Base-by-base conservation (phyloP, 73 alveolate genomes). In the Symbiodinium natans region DNA sequence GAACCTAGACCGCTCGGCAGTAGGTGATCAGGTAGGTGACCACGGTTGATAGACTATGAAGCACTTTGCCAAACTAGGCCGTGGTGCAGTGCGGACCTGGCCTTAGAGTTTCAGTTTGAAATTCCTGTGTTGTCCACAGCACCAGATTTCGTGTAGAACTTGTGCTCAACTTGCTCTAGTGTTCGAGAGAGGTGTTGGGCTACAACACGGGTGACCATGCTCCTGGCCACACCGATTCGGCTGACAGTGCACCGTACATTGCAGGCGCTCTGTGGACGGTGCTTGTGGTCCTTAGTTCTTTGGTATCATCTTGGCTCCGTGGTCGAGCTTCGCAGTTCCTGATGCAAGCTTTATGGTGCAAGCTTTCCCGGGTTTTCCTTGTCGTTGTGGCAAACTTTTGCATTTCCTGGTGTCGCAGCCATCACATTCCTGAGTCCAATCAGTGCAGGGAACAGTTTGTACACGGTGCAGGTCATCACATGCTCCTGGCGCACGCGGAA, bases 401-500 rank as follows among this genome's bases (percentile, higher is more conserved):
- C n/a, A n/a, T n/a, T n/a, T n/a, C n/a, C n/a, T n/a, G n/a, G n/a
- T n/a, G n/a, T n/a, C n/a, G n/a, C n/a, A n/a, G n/a, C n/a, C n/a
- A n/a, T n/a, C n/a, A n/a, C n/a, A n/a, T n/a, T n/a, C n/a, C n/a
- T n/a, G n/a, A n/a, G n/a, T n/a, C n/a, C n/a, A n/a, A n/a, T n/a
- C n/a, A n/a, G n/a, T n/a, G n/a, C n/a, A n/a, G n/a, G n/a, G n/a
- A n/a, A n/a, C n/a, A n/a, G n/a, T 13, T 13, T 21, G 63, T 39
- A 29, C 29, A 38, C 33, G 23, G 3, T 33, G 41, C 41, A 87
- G 94, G 94, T 42, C 99, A 99, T 86, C 82, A 95, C 42, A 82
- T 99, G 85, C 94, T 99, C 74, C 86, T 99, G 54, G 99, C 99
- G 34, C 99, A 99, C 77, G 99, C 99, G 38, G 94, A 96, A 38